Evolutionary conservation across 208 protist genomes (phyloP).

Genomic region (Trypanosoma avium): DNA sequence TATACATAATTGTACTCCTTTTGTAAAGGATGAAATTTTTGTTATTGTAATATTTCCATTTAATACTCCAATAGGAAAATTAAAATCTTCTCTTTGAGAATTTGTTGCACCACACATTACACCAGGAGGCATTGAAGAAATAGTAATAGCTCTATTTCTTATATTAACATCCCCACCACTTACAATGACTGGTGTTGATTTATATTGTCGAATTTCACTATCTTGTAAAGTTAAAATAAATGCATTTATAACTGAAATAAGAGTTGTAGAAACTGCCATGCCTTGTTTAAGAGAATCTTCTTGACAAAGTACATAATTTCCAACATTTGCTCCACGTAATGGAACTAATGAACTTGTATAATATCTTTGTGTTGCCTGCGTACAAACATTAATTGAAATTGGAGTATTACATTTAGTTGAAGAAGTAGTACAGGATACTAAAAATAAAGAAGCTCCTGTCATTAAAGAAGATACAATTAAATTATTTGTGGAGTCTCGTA

Average conservation of each 20-base stretch:
- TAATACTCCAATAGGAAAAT: not conserved
- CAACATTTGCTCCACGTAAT: slow-evolving; percentile 26
- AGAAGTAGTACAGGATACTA: slow-evolving; percentile 34
- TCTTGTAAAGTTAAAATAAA: slow-evolving; percentile 33
- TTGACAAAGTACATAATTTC: slow-evolving; percentile 56
- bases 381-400: slow-evolving; percentile 26
- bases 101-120: slow-evolving; percentile 1
- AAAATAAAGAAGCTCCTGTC: slow-evolving; percentile 30
- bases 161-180: slow-evolving; percentile 28
- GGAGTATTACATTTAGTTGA: slow-evolving; percentile 20
- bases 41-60: slow-evolving; percentile 11
- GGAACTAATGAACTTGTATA: slow-evolving; percentile 22
- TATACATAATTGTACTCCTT: slow-evolving; percentile 16
- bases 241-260: slow-evolving; percentile 38
- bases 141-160: not conserved
- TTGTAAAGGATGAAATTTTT: slow-evolving; percentile 1
- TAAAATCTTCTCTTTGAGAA: slow-evolving; percentile 11
- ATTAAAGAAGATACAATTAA: slow-evolving; percentile 35
- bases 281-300: slow-evolving; percentile 18
- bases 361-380: slow-evolving; percentile 23
- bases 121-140: slow-evolving; percentile 11
- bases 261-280: slow-evolving; percentile 32
- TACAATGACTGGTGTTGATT: slow-evolving; percentile 32
- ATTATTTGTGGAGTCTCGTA: slow-evolving; percentile 42
- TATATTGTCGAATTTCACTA: slow-evolving; percentile 34